A percentile compares a stretch with the other conserved stretches of the same genome.
phyloP scores from a whole-genome alignment of 2,329 filamentous ascomycete genomes.

The Lasiodiplodia sp. region DNA sequence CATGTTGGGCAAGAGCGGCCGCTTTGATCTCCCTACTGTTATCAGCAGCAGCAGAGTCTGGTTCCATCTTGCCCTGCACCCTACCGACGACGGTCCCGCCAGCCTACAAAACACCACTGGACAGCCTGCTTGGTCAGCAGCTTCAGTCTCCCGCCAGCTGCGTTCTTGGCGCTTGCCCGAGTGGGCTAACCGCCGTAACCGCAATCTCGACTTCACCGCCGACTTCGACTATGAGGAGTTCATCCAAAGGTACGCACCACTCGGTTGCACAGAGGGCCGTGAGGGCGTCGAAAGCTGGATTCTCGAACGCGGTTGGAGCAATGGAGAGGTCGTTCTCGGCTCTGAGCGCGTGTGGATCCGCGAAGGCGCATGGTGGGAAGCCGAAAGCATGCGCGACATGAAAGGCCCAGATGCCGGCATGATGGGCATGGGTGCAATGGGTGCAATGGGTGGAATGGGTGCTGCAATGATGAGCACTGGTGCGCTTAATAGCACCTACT shows the following conservation, averaged over 20 bases:
- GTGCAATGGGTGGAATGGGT: constrained; percentile 49
- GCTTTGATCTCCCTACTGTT: constrained; percentile 77
- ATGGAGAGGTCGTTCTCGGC: constrained; percentile 92
- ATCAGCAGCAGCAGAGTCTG: constrained; percentile 88
- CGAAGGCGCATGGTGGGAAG: constrained; percentile 96
- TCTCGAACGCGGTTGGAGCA: constrained; percentile 95
- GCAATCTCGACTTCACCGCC: constrained; percentile 91
- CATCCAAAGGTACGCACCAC: constrained; percentile 76
- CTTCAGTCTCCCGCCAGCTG: constrained; percentile 88
- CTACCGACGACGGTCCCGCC: constrained; percentile 83
- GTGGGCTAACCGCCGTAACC: constrained; percentile 94
- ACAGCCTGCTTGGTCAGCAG: constrained; percentile 91
- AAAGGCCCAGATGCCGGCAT: constrained; percentile 66
- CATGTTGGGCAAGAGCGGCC: constrained; percentile 76
- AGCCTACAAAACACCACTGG: constrained; percentile 75
- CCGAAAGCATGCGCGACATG: constrained; percentile 92
- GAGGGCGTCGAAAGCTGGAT: constrained; percentile 96
- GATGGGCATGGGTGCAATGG: constrained; percentile 34
- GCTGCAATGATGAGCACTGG: constrained; percentile 59
- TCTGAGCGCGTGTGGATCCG: constrained; percentile 95
- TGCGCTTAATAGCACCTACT: constrained; percentile 76
- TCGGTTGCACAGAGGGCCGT: constrained; percentile 88
- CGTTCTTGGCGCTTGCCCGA: constrained; percentile 93
- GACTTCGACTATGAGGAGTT: constrained; percentile 98
- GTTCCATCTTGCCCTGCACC: constrained; percentile 93